Percentiles rank a stretch among this genome's conserved stretches.
These are phyloP conservation scores for Colletotrichum truncatum DNA, from an alignment of 2,329 filamentous ascomycete species.

Conservation along the genomic window DNA sequence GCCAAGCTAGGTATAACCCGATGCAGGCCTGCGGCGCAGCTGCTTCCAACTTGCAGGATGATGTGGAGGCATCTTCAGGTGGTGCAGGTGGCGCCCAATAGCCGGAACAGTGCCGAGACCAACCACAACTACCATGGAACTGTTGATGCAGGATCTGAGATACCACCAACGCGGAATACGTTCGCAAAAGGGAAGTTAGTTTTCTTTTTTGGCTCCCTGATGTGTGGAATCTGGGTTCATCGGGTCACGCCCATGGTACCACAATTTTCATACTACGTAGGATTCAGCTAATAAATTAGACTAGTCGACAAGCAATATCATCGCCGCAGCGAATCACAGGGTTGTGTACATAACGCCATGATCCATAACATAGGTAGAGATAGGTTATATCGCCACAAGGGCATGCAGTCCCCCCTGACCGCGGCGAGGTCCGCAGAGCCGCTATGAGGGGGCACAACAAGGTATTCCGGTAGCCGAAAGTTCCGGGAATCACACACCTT, in stretches of 20 bases:
- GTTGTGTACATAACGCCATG: neutral
- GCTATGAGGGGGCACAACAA: neutral
- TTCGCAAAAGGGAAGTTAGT: neutral
- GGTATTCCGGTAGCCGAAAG: neutral
- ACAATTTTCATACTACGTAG: neutral
- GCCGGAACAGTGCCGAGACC: neutral
- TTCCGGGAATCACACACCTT: neutral
- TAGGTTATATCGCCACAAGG: neutral
- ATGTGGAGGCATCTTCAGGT: neutral
- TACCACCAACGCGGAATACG: neutral
- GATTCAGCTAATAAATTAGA: neutral
- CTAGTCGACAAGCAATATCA: neutral
- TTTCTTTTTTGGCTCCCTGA: neutral
- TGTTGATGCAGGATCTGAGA: neutral
- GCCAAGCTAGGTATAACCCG: neutral
- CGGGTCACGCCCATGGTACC: neutral
- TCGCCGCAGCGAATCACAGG: neutral
- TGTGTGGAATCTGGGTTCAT: neutral
- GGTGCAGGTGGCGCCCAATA: neutral
- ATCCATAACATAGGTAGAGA: neutral
- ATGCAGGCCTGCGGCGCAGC: conserved; percentile 8
- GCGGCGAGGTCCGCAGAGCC: neutral
- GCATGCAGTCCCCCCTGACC: neutral
- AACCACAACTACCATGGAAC: neutral
- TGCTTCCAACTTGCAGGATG: neutral